phyloP scores from a whole-genome alignment of 495 filamentous ascomycete genomes.

The Penicillium steckii region DNA sequence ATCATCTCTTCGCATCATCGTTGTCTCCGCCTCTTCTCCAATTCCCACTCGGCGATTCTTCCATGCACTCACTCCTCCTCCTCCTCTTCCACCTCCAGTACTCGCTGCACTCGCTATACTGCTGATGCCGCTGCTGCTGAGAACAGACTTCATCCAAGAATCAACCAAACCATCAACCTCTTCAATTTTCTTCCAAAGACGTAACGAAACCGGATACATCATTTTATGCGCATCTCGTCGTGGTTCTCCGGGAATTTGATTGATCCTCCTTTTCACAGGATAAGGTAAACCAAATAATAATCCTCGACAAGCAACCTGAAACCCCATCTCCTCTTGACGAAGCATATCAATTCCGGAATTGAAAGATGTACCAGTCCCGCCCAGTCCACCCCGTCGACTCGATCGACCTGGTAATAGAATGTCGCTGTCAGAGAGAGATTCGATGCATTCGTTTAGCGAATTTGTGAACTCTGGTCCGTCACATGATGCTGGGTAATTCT shows the following conservation, averaged over 20 bases:
- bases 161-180: constrained; percentile 73
- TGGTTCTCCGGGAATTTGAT: constrained; percentile 25
- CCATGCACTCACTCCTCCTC: constrained; percentile 34
- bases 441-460: constrained; percentile 73
- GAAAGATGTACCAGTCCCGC: constrained; percentile 41
- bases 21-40: constrained; percentile 29
- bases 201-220: constrained; percentile 79
- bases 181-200: constrained; percentile 73
- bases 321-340: constrained; percentile 88
- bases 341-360: constrained; percentile 65
- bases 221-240: constrained; percentile 68
- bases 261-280: constrained; percentile 68
- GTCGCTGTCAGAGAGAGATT: constrained; percentile 84
- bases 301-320: constrained; percentile 83
- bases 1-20: constrained; percentile 63
- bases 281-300: constrained; percentile 78
- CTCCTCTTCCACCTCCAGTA: not conserved
- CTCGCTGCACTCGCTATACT: no score
- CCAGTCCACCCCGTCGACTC: constrained; percentile 15
- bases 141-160: constrained; percentile 53
- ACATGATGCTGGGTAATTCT: constrained; percentile 89
- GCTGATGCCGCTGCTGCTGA: constrained; percentile 27
- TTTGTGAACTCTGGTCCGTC: constrained; percentile 57
- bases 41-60: constrained; percentile 18
- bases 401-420: constrained; percentile 58